These are phyloP conservation scores for Paratinospora sagittata DNA, from an alignment of 164 flowering plant species.

Conservation along the genomic window DNA sequence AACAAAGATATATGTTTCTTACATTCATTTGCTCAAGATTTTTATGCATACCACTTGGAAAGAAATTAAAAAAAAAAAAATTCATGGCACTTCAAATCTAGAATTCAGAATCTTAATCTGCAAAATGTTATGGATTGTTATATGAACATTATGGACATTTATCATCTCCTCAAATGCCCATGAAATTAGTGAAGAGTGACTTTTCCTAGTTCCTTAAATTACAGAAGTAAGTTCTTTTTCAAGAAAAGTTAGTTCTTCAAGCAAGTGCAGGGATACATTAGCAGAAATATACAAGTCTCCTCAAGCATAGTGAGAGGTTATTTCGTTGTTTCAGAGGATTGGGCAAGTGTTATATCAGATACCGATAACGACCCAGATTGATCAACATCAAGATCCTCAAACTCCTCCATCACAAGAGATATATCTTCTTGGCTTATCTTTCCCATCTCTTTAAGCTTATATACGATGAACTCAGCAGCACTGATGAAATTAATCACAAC, in stretches of 20 bases:
- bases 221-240: background rate
- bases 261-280: background rate
- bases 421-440: conserved; percentile 69
- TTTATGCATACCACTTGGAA: too few species aligned
- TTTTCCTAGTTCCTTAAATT: too few species aligned
- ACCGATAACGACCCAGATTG: conserved; percentile 63
- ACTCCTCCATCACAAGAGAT: conserved; percentile 47
- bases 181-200: too few species aligned
- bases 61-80: too few species aligned
- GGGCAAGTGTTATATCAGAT: conserved; percentile 47
- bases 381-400: conserved; percentile 63
- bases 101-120: too few species aligned
- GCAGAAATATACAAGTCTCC: background rate
- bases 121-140: too few species aligned
- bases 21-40: too few species aligned
- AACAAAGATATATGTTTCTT: too few species aligned
- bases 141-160: too few species aligned
- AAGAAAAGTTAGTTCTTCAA: background rate
- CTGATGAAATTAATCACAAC: conserved; percentile 28
- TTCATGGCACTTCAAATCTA: too few species aligned
- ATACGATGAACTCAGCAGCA: conserved; percentile 64
- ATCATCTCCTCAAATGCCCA: too few species aligned
- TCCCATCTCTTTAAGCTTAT: conserved; percentile 79
- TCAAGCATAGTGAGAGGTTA: background rate
- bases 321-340: conserved; percentile 16